Evolutionary conservation across 2,329 filamentous ascomycete species (phyloP).

Genomic region (Aphanocladium album): DNA sequence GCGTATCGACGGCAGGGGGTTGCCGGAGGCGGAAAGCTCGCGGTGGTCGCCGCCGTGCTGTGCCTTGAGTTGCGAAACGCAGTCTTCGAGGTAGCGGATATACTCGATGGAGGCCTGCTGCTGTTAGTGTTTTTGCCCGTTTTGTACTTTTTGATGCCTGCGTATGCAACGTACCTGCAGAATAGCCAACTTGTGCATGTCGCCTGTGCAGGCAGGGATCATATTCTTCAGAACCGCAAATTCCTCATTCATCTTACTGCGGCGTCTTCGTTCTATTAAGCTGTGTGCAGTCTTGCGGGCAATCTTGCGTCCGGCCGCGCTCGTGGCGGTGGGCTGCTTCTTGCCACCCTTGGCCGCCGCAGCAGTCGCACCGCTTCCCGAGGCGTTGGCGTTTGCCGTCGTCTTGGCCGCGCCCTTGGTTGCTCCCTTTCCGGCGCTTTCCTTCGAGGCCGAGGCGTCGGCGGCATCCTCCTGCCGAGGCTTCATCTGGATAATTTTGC

Average conservation of each 20-base stretch:
- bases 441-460: slow-evolving; percentile 19
- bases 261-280: slow-evolving; percentile 79
- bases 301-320: slow-evolving; percentile 87
- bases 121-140: neutral
- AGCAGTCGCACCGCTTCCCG: slow-evolving; percentile 4
- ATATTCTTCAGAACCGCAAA: slow-evolving; percentile 89
- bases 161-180: slow-evolving; percentile 65
- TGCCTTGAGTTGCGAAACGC: slow-evolving; percentile 72
- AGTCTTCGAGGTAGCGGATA: slow-evolving; percentile 87
- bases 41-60: slow-evolving; percentile 34
- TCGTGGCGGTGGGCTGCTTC: slow-evolving; percentile 71
- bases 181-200: slow-evolving; percentile 98
- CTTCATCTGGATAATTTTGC: slow-evolving; percentile 99
- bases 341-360: slow-evolving; percentile 51
- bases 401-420: slow-evolving; percentile 18
- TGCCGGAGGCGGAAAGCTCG: slow-evolving; percentile 23
- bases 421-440: neutral
- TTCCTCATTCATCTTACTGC: slow-evolving; percentile 99
- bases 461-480: slow-evolving; percentile 45
- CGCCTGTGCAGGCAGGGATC: slow-evolving; percentile 92
- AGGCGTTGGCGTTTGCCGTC: slow-evolving; percentile 15
- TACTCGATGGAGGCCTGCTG: slow-evolving; percentile 89
- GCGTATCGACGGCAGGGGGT: slow-evolving; percentile 31
- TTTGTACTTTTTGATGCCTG: neutral
- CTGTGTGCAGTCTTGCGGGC: slow-evolving; percentile 95